phyloP scores from a whole-genome alignment of 805 yeast species.

The Cyberlindnera americana region DNA sequence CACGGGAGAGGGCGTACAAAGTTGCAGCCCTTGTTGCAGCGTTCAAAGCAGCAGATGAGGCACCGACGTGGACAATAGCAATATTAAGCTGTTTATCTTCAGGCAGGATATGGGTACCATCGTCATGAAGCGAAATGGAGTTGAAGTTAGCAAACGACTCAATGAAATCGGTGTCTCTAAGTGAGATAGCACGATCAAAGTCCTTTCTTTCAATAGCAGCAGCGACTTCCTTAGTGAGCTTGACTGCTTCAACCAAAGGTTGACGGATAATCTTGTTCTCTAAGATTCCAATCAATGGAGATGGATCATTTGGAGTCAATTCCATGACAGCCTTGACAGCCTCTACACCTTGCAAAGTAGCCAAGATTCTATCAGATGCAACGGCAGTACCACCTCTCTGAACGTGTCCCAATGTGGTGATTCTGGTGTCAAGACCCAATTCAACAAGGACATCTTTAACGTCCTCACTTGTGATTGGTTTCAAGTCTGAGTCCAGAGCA shows the following conservation, averaged over 20 bases:
- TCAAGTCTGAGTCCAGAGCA: conserved; percentile 78
- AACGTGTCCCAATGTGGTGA: conserved; percentile 94
- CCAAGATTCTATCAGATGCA: conserved; percentile 86
- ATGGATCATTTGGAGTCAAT: conserved; percentile 84
- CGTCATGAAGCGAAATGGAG: conserved; percentile 65
- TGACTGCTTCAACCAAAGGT: conserved; percentile 88
- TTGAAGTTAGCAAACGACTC: conserved; percentile 73
- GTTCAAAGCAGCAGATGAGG: conserved; percentile 96
- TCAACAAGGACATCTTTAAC: conserved; percentile 81
- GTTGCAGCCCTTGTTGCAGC: conserved; percentile 6
- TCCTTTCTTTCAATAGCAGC: conserved; percentile 74
- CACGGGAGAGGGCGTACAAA: conserved; percentile 52
- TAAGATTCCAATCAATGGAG: conserved; percentile 88
- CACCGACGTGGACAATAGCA: conserved; percentile 91
- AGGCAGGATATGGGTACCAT: conserved; percentile 59
- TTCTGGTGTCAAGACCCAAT: conserved; percentile 87
- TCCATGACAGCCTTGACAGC: conserved; percentile 92
- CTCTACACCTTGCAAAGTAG: conserved; percentile 96
- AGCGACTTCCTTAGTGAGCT: conserved; percentile 85
- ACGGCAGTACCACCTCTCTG: conserved; percentile 99
- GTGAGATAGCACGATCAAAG: conserved; percentile 80
- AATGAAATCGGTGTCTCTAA: conserved; percentile 84
- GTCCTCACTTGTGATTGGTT: conserved; percentile 74
- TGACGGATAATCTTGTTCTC: conserved; percentile 85
- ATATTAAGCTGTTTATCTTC: conserved; percentile 60